phyloP scores from a whole-genome alignment of 1,284 basidiomycete species.

The Sparassis latifolia region DNA sequence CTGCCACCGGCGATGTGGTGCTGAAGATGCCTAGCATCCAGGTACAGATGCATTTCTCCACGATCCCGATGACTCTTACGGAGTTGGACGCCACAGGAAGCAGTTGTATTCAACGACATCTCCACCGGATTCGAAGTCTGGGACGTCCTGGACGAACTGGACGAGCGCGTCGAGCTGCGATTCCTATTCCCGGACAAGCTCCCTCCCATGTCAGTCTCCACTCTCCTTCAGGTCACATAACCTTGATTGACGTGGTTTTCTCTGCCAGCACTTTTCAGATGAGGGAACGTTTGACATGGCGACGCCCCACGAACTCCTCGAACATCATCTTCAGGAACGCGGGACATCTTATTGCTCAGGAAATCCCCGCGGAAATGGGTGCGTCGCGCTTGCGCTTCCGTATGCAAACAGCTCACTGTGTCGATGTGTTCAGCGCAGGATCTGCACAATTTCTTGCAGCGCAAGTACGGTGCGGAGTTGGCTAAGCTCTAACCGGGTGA shows the following conservation, averaged over 20 bases:
- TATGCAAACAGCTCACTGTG: too few relatives aligned
- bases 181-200: slow-evolving; percentile 47
- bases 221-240: background rate
- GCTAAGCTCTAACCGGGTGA: background rate
- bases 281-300: slow-evolving; percentile 47
- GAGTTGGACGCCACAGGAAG: slow-evolving; percentile 33
- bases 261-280: slow-evolving; percentile 28
- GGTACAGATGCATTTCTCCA: slow-evolving; percentile 12
- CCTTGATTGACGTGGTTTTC: background rate
- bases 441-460: slow-evolving; percentile 14
- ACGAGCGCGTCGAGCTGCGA: slow-evolving; percentile 40
- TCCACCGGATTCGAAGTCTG: slow-evolving; percentile 37
- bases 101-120: slow-evolving; percentile 44
- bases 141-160: slow-evolving; percentile 37
- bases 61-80: background rate
- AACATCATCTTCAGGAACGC: slow-evolving; percentile 49
- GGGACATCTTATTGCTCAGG: slow-evolving; percentile 45
- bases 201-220: slow-evolving; percentile 10
- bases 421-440: slow-evolving; percentile 13
- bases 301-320: slow-evolving; percentile 49
- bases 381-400: background rate
- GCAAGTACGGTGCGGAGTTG: slow-evolving; percentile 7
- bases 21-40: slow-evolving; percentile 60
- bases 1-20: slow-evolving; percentile 29
- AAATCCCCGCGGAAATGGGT: slow-evolving; percentile 22